Percentiles rank a stretch among this genome's conserved stretches.
These are phyloP conservation scores for Aspergillus sp. DNA, from an alignment of 2,329 filamentous ascomycete species.

Conservation along the genomic window DNA sequence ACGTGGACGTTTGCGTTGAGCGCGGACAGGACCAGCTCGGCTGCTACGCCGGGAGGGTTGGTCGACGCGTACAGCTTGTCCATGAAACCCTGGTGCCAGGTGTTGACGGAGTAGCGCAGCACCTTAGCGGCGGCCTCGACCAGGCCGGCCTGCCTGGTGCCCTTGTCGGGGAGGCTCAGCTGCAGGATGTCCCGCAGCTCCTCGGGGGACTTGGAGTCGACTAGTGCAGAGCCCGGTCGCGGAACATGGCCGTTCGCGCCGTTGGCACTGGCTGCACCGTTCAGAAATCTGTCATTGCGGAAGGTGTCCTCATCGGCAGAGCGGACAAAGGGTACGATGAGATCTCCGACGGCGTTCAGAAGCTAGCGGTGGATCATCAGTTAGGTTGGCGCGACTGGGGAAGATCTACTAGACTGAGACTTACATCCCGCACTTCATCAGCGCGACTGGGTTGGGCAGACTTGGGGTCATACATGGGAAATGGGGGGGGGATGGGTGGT, in stretches of 20 bases:
- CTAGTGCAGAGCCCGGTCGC: slow-evolving; percentile 50
- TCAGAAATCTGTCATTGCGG: slow-evolving; percentile 5
- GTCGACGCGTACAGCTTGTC: slow-evolving; percentile 92
- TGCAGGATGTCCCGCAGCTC: slow-evolving; percentile 48
- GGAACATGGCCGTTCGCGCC: slow-evolving; percentile 43
- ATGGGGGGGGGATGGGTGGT: too few species aligned
- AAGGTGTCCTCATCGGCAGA: slow-evolving; percentile 29
- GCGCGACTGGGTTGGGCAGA: slow-evolving; percentile 20
- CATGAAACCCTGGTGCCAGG: slow-evolving; percentile 95
- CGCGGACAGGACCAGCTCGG: slow-evolving; percentile 73
- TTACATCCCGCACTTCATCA: slow-evolving; percentile 35
- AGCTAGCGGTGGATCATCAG: slow-evolving; percentile 16
- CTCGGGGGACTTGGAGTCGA: slow-evolving; percentile 53
- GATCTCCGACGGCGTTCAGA: slow-evolving; percentile 32
- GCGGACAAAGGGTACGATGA: slow-evolving; percentile 37
- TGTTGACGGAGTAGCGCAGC: slow-evolving; percentile 83
- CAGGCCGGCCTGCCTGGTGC: slow-evolving; percentile 59
- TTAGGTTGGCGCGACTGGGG: too few species aligned
- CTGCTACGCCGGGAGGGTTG: slow-evolving; percentile 74
- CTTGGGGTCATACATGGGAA: slow-evolving; percentile 13
- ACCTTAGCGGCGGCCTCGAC: slow-evolving; percentile 61
- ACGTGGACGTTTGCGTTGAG: slow-evolving; percentile 94
- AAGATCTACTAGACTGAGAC: too few species aligned
- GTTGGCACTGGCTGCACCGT: slow-evolving; percentile 14
- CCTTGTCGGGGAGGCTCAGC: slow-evolving; percentile 47